Conservation (phyloP, 2,329 filamentous ascomycete genomes). For the Aspergillus oerlinghausenensis region DNA sequence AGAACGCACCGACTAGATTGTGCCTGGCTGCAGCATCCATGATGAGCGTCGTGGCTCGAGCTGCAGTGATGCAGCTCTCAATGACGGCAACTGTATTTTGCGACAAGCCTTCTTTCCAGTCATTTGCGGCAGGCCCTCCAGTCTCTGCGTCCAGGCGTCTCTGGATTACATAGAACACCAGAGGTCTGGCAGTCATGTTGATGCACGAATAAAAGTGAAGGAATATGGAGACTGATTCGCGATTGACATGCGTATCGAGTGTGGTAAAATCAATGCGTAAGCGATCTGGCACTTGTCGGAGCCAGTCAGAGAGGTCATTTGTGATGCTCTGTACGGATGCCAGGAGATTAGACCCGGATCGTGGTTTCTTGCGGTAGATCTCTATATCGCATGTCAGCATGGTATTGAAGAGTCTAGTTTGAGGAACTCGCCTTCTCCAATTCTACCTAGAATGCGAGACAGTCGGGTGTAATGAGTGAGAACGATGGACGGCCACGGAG, state of each 20-base stretch:
- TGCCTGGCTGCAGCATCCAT: slow-evolving; percentile 48
- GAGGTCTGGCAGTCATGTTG: slow-evolving; percentile 53
- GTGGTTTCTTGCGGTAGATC: slow-evolving; percentile 48
- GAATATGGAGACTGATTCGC: slow-evolving; percentile 50
- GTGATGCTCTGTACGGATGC: slow-evolving; percentile 50
- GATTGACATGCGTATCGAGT: slow-evolving; percentile 40
- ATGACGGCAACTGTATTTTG: slow-evolving; percentile 49
- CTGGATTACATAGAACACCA: slow-evolving; percentile 53
- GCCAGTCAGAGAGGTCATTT: slow-evolving; percentile 48
- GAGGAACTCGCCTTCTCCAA: slow-evolving; percentile 33
- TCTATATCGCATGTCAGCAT: slow-evolving; percentile 20
- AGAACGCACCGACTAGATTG: slow-evolving; percentile 45
- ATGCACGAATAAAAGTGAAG: slow-evolving; percentile 56
- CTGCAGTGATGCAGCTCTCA: slow-evolving; percentile 50
- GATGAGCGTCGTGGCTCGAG: slow-evolving; percentile 46
- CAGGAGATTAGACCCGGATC: slow-evolving; percentile 46
- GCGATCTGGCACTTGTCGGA: slow-evolving; percentile 44
- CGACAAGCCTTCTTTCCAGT: slow-evolving; percentile 48
- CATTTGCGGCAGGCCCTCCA: slow-evolving; percentile 30
- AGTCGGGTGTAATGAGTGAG: slow-evolving; percentile 51
- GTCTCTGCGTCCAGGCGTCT: slow-evolving; percentile 39
- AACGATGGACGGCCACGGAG: slow-evolving; percentile 45
- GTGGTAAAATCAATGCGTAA: slow-evolving; percentile 47
- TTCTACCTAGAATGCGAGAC: slow-evolving; percentile 50
- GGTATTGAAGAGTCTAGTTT: background rate